phyloP scores from a whole-genome alignment of 768 basidiomycete species.

The Phallus indusiatus region DNA sequence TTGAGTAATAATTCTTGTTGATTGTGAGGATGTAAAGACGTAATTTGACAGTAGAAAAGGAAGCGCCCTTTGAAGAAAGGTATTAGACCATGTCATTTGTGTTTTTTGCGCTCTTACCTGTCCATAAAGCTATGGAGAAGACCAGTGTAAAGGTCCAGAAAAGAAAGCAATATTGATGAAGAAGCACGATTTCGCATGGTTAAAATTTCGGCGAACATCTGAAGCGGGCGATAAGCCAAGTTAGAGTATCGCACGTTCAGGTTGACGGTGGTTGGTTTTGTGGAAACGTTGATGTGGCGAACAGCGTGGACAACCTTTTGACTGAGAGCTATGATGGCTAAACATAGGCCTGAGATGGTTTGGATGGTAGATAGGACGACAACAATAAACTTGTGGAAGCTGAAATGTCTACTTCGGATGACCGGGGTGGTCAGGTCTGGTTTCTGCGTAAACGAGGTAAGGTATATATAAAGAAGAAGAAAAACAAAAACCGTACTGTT shows the following conservation, averaged over 20 bases:
- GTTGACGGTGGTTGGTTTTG: neutral
- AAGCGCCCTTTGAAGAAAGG: constrained; percentile 40
- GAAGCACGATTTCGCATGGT: constrained; percentile 39
- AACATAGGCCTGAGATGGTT: constrained; percentile 55
- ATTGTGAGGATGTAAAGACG: constrained; percentile 40
- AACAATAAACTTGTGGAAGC: constrained; percentile 51
- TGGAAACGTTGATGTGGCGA: constrained; percentile 41
- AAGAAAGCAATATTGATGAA: constrained; percentile 35
- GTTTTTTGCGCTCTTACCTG: constrained; percentile 29
- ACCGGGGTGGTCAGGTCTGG: constrained; percentile 19
- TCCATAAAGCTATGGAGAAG: constrained; percentile 48
- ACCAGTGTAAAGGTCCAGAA: constrained; percentile 36
- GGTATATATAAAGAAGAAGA: constrained; percentile 9
- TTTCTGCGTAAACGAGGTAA: constrained; percentile 15
- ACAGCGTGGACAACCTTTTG: constrained; percentile 58
- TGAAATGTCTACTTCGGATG: constrained; percentile 18
- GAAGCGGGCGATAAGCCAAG: constrained; percentile 34
- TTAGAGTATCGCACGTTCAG: constrained; percentile 15
- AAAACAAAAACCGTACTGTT: neutral
- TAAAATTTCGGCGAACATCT: constrained; percentile 33
- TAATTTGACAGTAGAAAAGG: constrained; percentile 53
- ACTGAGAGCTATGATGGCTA: constrained; percentile 42
- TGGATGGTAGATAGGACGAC: constrained; percentile 69
- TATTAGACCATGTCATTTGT: neutral
- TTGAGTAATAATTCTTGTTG: constrained; percentile 44